Evolutionary conservation across 2,329 filamentous ascomycete species (phyloP).

Genomic region (Verruconis gallopava): DNA sequence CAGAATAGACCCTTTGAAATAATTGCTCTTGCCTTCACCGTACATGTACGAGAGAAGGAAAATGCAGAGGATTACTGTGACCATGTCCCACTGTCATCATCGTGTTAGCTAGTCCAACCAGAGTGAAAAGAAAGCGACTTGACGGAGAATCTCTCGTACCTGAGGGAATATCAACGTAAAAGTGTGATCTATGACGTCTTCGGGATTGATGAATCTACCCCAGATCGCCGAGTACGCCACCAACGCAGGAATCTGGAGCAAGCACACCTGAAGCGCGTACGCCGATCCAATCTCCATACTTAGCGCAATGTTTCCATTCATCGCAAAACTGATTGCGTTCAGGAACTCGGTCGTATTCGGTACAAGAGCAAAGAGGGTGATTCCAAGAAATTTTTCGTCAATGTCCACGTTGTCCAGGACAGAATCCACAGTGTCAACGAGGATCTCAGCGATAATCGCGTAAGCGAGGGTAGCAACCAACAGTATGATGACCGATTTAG

Average conservation of each 20-base stretch:
- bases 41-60: slow-evolving; percentile 97
- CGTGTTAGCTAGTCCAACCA: slow-evolving; percentile 39
- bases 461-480: slow-evolving; percentile 83
- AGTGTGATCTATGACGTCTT: slow-evolving; percentile 46
- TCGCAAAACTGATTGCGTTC: slow-evolving; percentile 98
- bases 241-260: slow-evolving; percentile 84
- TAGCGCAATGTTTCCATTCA: slow-evolving; percentile 97
- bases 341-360: slow-evolving; percentile 97
- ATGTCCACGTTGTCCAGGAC: slow-evolving; percentile 82
- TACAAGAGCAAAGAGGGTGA: slow-evolving; percentile 90
- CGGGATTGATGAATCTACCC: slow-evolving; percentile 41
- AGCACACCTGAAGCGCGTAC: slow-evolving; percentile 89
- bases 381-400: slow-evolving; percentile 93
- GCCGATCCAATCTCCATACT: slow-evolving; percentile 99
- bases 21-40: slow-evolving; percentile 97
- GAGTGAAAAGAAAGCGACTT: too few species aligned
- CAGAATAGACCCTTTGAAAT: slow-evolving; percentile 96
- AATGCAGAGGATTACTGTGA: slow-evolving; percentile 89
- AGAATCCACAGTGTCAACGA: slow-evolving; percentile 95
- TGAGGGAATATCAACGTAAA: slow-evolving; percentile 40
- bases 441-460: slow-evolving; percentile 91
- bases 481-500: slow-evolving; percentile 80
- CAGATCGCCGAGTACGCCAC: slow-evolving; percentile 82
- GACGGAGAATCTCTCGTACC: background rate
- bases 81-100: slow-evolving; percentile 99